Evolutionary conservation across 805 yeast species (phyloP), one percentile per base, ranked within the genome.

Genomic region (Pichia sporocuriosa): DNA sequence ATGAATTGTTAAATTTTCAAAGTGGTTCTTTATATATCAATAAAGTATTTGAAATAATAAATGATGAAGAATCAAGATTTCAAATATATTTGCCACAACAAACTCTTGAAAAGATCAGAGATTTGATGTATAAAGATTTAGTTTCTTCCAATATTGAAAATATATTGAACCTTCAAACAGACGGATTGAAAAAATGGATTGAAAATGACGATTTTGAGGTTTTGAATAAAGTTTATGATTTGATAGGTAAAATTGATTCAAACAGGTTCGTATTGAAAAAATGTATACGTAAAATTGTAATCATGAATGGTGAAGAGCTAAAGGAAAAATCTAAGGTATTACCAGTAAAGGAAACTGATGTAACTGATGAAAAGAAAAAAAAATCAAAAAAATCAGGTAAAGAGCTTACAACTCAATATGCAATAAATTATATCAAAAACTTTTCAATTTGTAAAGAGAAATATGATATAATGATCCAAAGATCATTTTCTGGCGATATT

Each of bases 361-460:
- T 50, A 26, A 22, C 40, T 31, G 36, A 51, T 56, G 49, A 27
- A 43, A 43, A 28, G 42, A 43, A 23, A 48, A 51, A 51, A 56
- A 36, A 38, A 24, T 10, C n/a, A 1, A 39, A 17, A 46, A 54
- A 37, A 38, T 46, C 49, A 19, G 29, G 42, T 38, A 51, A 66
- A 49, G 63, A 70, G 54, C 50, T 54, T 36, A 62, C 71, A 44
- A 59, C 79, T 8, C 63, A 67, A 38, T 73, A 72, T 50, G 93
- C 95, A 0, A 68, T 75, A 3, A 67, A 68, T 40, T 88, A 94
- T 90, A 72, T 84, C 9, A 74, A 74, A 33, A 66, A 72, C 23
- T 69, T 84, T 3, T 56, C 84, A 10, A 59, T 56, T 10, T 62
- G 77, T 43, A 79, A 74, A 49, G 64, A 62, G 5, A 75, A 75